Evolutionary conservation across 768 basidiomycete genomes (phyloP), one percentile per base, ranked within the genome.

Genomic region (Mycena pura): DNA sequence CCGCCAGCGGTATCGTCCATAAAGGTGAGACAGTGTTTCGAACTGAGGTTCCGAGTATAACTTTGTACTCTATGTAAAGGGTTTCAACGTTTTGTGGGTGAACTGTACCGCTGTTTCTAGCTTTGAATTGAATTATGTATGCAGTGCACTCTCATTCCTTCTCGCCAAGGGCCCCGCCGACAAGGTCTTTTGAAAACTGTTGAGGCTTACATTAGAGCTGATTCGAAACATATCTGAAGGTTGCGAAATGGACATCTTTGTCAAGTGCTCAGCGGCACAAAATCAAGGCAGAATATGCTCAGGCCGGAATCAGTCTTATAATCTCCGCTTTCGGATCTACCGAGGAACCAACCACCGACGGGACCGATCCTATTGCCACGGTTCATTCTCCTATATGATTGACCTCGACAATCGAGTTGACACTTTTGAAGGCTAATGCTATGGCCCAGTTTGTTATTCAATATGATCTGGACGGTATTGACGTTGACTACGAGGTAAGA

Each of bases 261-360:
- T 79, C 78, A 21, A 76, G 68, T 24, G 68, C 72, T 10, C 76
- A 86, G 48, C 81, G 88, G 36, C 64, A 79, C 38, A 70, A 76
- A 32, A 72, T 85, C 62, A 81, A 86, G 65, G 69, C 80, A 1
- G 75, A 83, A 56, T 89, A 88, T 66, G 74, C 77, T 29, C 68
- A 78, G n/a, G 86, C 86, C 22, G 87, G 87, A 13, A 83, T 88
- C 70, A 83, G 80, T 50, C 74, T 89, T 32, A 81, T 88, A 60
- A 88, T 90, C 6, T 87, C 87, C 19, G 84, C 80, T 3, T 90
- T 90, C 67, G 88, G 87, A 19, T 77, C 86, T 3, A 78, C 76
- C 3, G 85, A 88, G 65, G 74, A 77, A 11, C 89, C 89, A 2
- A 90, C 88, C 7, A 78, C 82, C 5, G 73, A 65, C 8, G 80